phyloP scores from a whole-genome alignment of 164 flowering plant genomes.

The Berberis thunbergii region DNA sequence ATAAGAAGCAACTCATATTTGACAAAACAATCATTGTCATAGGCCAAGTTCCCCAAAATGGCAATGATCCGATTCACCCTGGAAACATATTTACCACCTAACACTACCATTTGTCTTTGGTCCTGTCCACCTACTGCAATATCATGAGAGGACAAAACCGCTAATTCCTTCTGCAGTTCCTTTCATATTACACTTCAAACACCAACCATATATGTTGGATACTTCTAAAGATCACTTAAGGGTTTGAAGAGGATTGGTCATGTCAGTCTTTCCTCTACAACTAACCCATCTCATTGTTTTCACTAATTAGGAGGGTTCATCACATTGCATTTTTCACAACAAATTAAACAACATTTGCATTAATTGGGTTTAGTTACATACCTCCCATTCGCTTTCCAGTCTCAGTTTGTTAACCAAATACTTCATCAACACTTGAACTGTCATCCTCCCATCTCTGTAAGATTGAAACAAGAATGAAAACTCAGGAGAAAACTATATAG shows the following conservation, averaged over 20 bases:
- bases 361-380: constrained; percentile 19
- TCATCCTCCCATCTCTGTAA: constrained; percentile 82
- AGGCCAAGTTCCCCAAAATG: not conserved
- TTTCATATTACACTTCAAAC: constrained; percentile 26
- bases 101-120: constrained; percentile 4
- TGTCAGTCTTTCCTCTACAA: constrained; percentile 5
- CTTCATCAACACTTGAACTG: constrained; percentile 69
- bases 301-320: not conserved
- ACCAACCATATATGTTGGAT: constrained; percentile 11
- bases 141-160: constrained; percentile 8
- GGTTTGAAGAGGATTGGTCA: not conserved
- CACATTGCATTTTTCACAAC: not conserved
- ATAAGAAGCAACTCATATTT: no score
- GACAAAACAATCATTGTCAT: no score
- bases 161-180: constrained; percentile 47
- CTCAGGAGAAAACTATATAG: no score
- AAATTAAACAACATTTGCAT: not conserved
- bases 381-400: constrained; percentile 91
- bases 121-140: constrained; percentile 1
- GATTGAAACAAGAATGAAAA: not conserved
- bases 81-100: constrained; percentile 44
- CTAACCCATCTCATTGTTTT: not conserved
- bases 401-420: constrained; percentile 82
- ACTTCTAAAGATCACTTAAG: not conserved
- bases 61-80: not conserved